These are phyloP conservation scores for Fraxinus quadrangulata DNA, from an alignment of 257 asterid genomes.

Conservation along the genomic window DNA sequence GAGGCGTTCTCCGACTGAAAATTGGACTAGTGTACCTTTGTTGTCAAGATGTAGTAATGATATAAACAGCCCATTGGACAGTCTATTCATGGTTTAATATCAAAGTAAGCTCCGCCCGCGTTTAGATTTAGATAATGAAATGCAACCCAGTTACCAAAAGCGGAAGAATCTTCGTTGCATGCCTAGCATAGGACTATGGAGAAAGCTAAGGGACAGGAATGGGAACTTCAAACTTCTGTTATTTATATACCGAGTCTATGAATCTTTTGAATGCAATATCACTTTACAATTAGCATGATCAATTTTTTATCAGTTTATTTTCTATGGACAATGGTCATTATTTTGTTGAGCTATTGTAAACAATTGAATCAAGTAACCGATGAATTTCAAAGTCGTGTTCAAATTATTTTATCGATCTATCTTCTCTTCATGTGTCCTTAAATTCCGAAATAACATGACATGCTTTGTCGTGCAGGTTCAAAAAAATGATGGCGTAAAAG, in stretches of 20 bases:
- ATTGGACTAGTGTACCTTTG: not conserved
- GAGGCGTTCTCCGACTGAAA: not conserved
- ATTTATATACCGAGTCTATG: not conserved
- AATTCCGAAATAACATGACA: conserved; percentile 2
- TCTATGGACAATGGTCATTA: not conserved
- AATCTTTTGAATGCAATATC: not conserved
- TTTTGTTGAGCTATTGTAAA: not conserved
- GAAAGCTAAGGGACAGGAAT: not conserved
- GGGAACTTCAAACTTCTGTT: not conserved
- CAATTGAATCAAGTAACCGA: not conserved
- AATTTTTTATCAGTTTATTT: too few species aligned
- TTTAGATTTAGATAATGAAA: not conserved
- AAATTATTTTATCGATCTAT: not conserved
- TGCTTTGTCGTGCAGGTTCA: conserved; percentile 31
- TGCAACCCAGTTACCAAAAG: too few species aligned
- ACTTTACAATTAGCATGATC: not conserved
- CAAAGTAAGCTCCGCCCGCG: not conserved
- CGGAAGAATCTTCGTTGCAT: too few species aligned
- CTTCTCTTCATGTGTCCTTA: not conserved
- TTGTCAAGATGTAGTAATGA: not conserved
- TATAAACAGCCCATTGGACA: not conserved
- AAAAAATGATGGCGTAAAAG: conserved; percentile 21
- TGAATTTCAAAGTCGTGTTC: not conserved
- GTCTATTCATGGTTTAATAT: not conserved
- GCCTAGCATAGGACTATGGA: too few species aligned